Base-by-base conservation (phyloP, 768 basidiomycete species). In the Hygrophoropsis aurantiaca region DNA sequence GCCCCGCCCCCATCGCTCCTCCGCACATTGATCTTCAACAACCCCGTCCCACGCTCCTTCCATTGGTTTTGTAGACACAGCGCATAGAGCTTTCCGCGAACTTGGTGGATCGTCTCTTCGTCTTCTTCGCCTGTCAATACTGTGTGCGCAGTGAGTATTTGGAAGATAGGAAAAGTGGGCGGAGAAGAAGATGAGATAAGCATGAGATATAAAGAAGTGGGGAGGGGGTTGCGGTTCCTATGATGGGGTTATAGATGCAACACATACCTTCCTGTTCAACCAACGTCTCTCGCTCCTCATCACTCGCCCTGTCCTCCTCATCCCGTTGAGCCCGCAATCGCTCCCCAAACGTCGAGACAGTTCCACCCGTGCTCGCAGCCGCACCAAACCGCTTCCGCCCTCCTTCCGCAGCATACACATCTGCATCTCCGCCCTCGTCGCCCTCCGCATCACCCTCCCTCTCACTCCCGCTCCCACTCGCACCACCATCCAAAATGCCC, bases 41-140 rank as follows among this genome's bases (percentile, higher is more conserved):
- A 73, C 4, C 89, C 89, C 20, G 79, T 84, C 21, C 89, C 89
- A 40, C 83, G 77, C 59, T 91, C 89, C 58, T 82, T 87, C 89
- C 89, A 91, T 48, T 77, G 74, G 61, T 80, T 63, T 70, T 80
- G 59, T 60, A 68, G 25, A 55, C 76, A 72, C 37, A 90, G 71
- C 20, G 75, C 61, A 60, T 79, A 90, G 18, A 91, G 66, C 67
- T 91, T 91, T 40, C 85, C 87, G 46, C 89, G 80, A 15, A 85
- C 83, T 67, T 87, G 85, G 63, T 81, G 79, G 40, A 89, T 65
- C 5, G 85, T 88, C 46, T 85, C 78, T 57, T 91, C 89, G 18
- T 88, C 86, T 61, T 91, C 89, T 65, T 91, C 89, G 8, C 89
- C 89, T 3, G 89, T 91, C 37, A 75, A 64, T 30, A 86, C 87